Percentiles rank a stretch among this genome's conserved stretches.
Evolutionary conservation across 805 yeast genomes (phyloP).

Genomic region (Pichia nanzhaoensis): DNA sequence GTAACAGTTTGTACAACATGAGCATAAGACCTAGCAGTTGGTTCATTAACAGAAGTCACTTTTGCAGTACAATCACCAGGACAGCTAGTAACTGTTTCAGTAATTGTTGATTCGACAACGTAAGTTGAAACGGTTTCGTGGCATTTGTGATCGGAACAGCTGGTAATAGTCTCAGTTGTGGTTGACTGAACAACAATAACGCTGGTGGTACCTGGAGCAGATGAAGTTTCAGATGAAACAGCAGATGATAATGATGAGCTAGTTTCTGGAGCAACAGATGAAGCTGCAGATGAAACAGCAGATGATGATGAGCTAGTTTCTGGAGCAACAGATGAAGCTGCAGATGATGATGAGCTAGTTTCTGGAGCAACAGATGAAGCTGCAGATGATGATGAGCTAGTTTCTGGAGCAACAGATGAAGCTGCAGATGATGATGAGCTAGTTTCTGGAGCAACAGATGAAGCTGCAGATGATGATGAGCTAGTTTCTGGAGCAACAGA

Average conservation of each 20-base stretch:
- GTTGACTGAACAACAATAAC: slow-evolving; percentile 1
- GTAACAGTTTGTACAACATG: slow-evolving; percentile 3
- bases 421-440: slow-evolving; percentile 9
- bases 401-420: background rate
- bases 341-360: slow-evolving; percentile 7
- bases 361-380: slow-evolving; percentile 3
- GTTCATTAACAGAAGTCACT: background rate
- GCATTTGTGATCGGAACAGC: slow-evolving; percentile 21
- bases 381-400: slow-evolving; percentile 8
- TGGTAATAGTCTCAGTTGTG: slow-evolving; percentile 16
- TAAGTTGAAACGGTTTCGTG: slow-evolving; percentile 5
- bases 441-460: background rate
- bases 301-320: slow-evolving; percentile 3
- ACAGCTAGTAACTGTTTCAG: slow-evolving; percentile 15
- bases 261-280: slow-evolving; percentile 3
- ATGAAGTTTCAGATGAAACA: background rate
- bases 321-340: background rate
- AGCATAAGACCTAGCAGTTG: background rate
- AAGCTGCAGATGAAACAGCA: background rate
- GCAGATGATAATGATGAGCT: slow-evolving; percentile 4
- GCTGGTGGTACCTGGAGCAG: background rate
- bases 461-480: slow-evolving; percentile 1
- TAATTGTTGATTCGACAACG: slow-evolving; percentile 13
- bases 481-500: background rate
- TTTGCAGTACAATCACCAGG: slow-evolving; percentile 2